Evolutionary conservation across 176 grass and related monocot species (phyloP).

Genomic region (Avena atlantica): DNA sequence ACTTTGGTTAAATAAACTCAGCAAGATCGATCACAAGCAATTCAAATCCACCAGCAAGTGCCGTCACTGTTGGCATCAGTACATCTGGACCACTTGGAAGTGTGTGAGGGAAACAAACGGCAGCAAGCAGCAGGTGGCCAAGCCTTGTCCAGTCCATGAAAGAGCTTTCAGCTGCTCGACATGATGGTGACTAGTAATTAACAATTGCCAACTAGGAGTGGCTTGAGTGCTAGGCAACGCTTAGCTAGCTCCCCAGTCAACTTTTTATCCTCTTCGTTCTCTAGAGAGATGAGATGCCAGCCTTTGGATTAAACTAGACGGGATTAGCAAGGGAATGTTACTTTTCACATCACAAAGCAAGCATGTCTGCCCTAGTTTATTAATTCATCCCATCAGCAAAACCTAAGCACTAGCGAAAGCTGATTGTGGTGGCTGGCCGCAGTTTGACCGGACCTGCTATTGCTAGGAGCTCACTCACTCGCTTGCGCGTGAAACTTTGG

Average conservation of each 20-base stretch:
- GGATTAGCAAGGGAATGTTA: constrained; percentile 45
- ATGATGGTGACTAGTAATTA: constrained; percentile 59
- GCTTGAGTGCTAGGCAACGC: constrained; percentile 46
- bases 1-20: constrained; percentile 18
- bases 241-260: constrained; percentile 46
- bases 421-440: constrained; percentile 26
- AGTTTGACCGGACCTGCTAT: constrained; percentile 47
- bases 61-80: constrained; percentile 32
- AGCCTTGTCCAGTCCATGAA: constrained; percentile 37
- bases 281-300: constrained; percentile 40
- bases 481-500: constrained; percentile 54
- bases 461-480: neutral
- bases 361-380: constrained; percentile 53
- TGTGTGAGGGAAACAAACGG: constrained; percentile 40
- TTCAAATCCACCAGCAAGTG: constrained; percentile 18
- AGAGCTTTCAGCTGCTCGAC: constrained; percentile 50
- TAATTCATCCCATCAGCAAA: constrained; percentile 46
- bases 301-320: constrained; percentile 53
- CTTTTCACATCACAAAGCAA: constrained; percentile 57
- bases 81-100: constrained; percentile 34
- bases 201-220: constrained; percentile 47
- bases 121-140: constrained; percentile 15
- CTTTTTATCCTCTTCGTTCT: constrained; percentile 50
- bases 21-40: neutral
- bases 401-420: constrained; percentile 44